phyloP scores from a whole-genome alignment of 2,329 filamentous ascomycete species.

The Fusarium brachygibbosum region DNA sequence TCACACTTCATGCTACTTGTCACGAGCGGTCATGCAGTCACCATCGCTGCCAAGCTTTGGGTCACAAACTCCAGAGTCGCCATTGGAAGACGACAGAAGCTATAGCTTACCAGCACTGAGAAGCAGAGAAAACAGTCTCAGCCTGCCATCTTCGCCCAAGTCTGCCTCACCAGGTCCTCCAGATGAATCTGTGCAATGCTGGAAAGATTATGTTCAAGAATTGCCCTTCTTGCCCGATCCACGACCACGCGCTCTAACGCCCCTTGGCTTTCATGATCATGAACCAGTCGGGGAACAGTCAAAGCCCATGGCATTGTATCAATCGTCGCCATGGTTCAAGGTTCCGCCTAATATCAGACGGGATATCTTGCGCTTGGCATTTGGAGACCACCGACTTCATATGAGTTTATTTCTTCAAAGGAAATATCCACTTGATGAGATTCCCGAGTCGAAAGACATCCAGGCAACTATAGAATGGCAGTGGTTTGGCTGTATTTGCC shows the following conservation, averaged over 20 bases:
- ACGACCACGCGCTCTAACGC: not conserved
- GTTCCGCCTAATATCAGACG: not conserved
- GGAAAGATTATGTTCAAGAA: not conserved
- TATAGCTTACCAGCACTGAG: not conserved
- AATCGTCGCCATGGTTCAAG: slow-evolving; percentile 10
- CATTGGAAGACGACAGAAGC: not conserved
- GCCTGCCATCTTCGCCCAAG: not conserved
- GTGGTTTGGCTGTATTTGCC: not conserved
- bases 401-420: slow-evolving; percentile 12
- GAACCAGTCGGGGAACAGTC: not conserved
- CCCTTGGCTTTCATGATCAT: not conserved
- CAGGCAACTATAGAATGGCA: not conserved
- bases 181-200: not conserved
- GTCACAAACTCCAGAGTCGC: not conserved
- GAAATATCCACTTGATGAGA: too few species aligned
- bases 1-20: not conserved
- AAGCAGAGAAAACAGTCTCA: not conserved
- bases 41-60: too few species aligned
- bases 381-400: slow-evolving; percentile 4
- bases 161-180: too few species aligned
- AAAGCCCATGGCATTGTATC: not conserved
- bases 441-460: not conserved
- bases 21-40: not conserved
- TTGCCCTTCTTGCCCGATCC: not conserved
- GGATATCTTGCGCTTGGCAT: slow-evolving; percentile 2